phyloP scores from a whole-genome alignment of 2,329 filamentous ascomycete genomes.

The Aspergillus intermedius region DNA sequence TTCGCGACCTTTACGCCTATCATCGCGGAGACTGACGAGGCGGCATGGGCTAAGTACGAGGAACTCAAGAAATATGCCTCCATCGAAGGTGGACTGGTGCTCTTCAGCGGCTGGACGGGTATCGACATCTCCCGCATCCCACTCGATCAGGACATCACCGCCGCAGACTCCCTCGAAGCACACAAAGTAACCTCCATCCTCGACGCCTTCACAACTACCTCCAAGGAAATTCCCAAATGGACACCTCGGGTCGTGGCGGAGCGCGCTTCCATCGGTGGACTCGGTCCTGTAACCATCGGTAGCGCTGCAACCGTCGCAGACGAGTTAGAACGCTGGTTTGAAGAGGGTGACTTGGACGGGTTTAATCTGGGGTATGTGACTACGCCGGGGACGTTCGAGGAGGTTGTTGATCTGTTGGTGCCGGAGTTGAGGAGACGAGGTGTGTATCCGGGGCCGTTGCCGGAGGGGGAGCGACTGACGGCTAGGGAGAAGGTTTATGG shows the following conservation, averaged over 20 bases:
- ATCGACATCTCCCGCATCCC: slow-evolving; percentile 55
- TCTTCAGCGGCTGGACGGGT: slow-evolving; percentile 55
- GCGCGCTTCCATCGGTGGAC: slow-evolving; percentile 43
- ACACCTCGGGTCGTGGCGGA: slow-evolving; percentile 43
- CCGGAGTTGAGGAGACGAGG: slow-evolving; percentile 42
- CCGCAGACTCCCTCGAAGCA: slow-evolving; percentile 49
- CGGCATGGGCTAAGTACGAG: slow-evolving; percentile 48
- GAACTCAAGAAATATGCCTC: slow-evolving; percentile 49
- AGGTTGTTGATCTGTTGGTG: slow-evolving; percentile 45
- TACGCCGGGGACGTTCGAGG: slow-evolving; percentile 48
- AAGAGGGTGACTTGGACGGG: slow-evolving; percentile 38
- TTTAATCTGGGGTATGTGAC: slow-evolving; percentile 44
- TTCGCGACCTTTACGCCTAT: slow-evolving; percentile 48
- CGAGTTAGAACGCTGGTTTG: slow-evolving; percentile 43
- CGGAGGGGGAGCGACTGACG: slow-evolving; percentile 30
- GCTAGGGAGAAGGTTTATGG: slow-evolving; percentile 59
- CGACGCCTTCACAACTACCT: slow-evolving; percentile 45
- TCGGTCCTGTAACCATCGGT: slow-evolving; percentile 45
- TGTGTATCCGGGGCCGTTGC: slow-evolving; percentile 34
- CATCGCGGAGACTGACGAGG: slow-evolving; percentile 46
- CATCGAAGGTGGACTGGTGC: slow-evolving; percentile 48
- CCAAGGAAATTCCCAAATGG: slow-evolving; percentile 42
- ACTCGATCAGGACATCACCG: slow-evolving; percentile 51
- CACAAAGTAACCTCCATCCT: slow-evolving; percentile 47
- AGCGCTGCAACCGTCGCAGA: slow-evolving; percentile 42